Evolutionary conservation across 2,329 filamentous ascomycete genomes (phyloP), one percentile per base, ranked within the genome.

Genomic region (Chrysoporthe cubensis): DNA sequence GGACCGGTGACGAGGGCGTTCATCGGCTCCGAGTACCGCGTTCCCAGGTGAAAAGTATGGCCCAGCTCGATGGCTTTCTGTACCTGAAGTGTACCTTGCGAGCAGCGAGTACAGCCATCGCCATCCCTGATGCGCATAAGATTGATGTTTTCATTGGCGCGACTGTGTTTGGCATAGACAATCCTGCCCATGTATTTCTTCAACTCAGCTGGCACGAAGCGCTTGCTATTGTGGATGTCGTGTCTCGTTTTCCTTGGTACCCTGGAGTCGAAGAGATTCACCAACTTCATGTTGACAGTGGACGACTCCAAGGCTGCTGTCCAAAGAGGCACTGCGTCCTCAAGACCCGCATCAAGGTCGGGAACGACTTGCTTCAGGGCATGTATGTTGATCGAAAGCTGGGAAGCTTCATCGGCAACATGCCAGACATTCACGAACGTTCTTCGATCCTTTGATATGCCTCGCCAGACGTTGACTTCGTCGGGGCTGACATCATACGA

Each of bases 11-110:
- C 85, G 0, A 79, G 83, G 1, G 92, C 91, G 8, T 85, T 81
- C 0, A 99, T 83, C 0, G 93, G 90, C 26, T 87, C 83, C 34
- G 91, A 94, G 80, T 99, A 99, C 42, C 94, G 88, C 1, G 92
- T 94, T 13, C 95, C 94, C 1, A 99, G 88, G 77, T 96, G 90
- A 80, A 99, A 99, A 0, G 96, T 98, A 78, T 99, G 96, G 0
- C 93, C 96, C 18, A 98, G 85, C 79, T 99, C 96, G 62, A 98
- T 90, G 8, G 94, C 92, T 70, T 87, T 90, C 67, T 91, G 85
- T 2, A 91, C 83, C 56, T 82, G 83, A 32, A 98, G 82, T 2
- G 78, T 81, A 0, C 91, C 91, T 0, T 82, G 74, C 0, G 80
- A 75, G 76, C 96, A 99, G 50, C 84, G 82, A 0, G 92, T 88